Base-by-base conservation (phyloP, 176 grass and related monocot species). In the Eragrostis curvula region DNA sequence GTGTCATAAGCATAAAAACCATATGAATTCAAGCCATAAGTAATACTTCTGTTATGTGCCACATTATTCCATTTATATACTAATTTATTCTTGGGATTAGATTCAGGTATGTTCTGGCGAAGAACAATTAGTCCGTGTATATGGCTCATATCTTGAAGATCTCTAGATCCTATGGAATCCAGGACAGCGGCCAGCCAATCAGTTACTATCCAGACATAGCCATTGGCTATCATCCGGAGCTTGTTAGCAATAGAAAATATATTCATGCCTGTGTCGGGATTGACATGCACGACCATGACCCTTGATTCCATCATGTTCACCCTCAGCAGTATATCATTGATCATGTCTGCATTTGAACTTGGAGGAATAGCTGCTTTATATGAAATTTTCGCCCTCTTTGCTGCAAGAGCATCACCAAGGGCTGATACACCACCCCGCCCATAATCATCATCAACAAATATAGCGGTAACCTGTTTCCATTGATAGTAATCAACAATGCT, bases 371-470 rank as follows among this genome's bases (percentile, higher is more conserved):
- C 85, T 77, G 85, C 93, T 82, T 96, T 90, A 62, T 93, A 92
- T 12, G 93, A 96, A 88, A 96, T 93, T 61, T 71, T 90, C 5
- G 83, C 53, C 71, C 88, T 87, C 53, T 81, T 84, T 77, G 66
- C 17, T 80, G 75, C 82, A 70, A 96, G 90, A 36, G 86, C 90
- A 88, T 90, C 90, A 41, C 88, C 62, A n/a, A 96, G 89, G 61
- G 67, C 90, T 0, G 90, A 68, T 28, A 93, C 56, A 32, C 74
- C 93, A 50, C 88, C 89, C 79, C 93, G 78, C 11, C 93, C 93
- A 79, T 96, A 96, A 85, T 96, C 90, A 73, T 96, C 93, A 86
- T 96, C 93, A 24, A 96, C 85, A 30, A 88, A 96, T 84, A 96
- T 90, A 58, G 85, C 90, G 58, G 90, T 90, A 24, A 96, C 88